These are phyloP conservation scores for Dryas alaskensis DNA, from an alignment of 306 rosid genomes.

Conservation along the genomic window DNA sequence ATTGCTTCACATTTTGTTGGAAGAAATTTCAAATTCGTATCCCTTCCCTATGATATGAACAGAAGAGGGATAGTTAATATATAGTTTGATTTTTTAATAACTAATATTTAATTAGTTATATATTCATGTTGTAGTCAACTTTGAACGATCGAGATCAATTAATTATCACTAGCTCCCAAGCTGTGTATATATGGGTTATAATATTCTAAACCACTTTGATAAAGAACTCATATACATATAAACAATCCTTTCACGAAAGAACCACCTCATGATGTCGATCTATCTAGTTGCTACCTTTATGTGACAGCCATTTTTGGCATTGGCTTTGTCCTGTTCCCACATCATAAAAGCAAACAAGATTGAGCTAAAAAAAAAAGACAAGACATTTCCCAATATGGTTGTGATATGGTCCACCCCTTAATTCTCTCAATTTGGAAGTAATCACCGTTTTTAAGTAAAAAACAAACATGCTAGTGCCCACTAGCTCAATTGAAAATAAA, in stretches of 20 bases:
- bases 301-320: not conserved
- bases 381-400: slow-evolving; percentile 37
- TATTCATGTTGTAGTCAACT: not conserved
- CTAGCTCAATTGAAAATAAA: not conserved
- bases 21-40: too few relatives aligned
- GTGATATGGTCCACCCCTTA: slow-evolving; percentile 18
- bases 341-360: not conserved
- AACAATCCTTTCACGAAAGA: slow-evolving; percentile 3
- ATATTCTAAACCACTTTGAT: slow-evolving; percentile 5
- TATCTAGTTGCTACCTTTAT: too few relatives aligned
- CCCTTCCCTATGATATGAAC: too few relatives aligned
- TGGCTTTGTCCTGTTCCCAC: slow-evolving; percentile 6
- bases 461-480: not conserved
- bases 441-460: slow-evolving; percentile 17
- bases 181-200: not conserved
- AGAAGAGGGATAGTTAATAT: too few relatives aligned
- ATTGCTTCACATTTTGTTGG: too few relatives aligned
- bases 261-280: not conserved
- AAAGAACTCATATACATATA: not conserved
- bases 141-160: not conserved
- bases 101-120: too few relatives aligned
- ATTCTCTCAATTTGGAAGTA: slow-evolving; percentile 29
- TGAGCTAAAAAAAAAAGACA: not conserved
- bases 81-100: not conserved
- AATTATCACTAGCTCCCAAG: not conserved